phyloP scores from a whole-genome alignment of 2,329 filamentous ascomycete genomes.

The Penicillium freii region DNA sequence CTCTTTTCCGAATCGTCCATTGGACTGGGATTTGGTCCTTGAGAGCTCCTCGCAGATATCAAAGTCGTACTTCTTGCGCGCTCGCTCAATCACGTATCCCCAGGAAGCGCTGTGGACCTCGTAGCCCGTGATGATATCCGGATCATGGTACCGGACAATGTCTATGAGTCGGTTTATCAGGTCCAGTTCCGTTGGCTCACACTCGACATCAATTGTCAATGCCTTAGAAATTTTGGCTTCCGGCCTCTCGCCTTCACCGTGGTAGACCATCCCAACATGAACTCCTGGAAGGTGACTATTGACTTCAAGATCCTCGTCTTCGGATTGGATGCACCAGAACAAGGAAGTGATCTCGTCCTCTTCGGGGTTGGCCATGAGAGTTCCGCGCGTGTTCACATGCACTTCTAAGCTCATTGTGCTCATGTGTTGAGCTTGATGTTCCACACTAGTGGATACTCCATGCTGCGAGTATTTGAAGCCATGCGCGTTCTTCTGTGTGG shows the following conservation, averaged over 20 bases:
- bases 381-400: slow-evolving; percentile 82
- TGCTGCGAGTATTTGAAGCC: slow-evolving; percentile 85
- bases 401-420: slow-evolving; percentile 92
- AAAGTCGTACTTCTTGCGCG: slow-evolving; percentile 80
- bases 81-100: slow-evolving; percentile 93
- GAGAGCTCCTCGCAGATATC: slow-evolving; percentile 90
- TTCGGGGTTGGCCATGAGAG: slow-evolving; percentile 81
- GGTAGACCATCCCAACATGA: slow-evolving; percentile 68
- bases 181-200: slow-evolving; percentile 78
- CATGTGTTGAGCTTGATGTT: slow-evolving; percentile 90
- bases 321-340: slow-evolving; percentile 85
- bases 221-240: slow-evolving; percentile 62
- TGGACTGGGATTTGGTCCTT: slow-evolving; percentile 77
- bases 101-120: slow-evolving; percentile 92
- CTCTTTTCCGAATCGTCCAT: slow-evolving; percentile 81
- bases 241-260: slow-evolving; percentile 62
- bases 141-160: slow-evolving; percentile 78
- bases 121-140: slow-evolving; percentile 90
- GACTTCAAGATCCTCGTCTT: slow-evolving; percentile 58
- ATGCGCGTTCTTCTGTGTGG: slow-evolving; percentile 77
- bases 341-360: slow-evolving; percentile 84
- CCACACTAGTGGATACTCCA: slow-evolving; percentile 68
- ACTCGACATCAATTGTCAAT: slow-evolving; percentile 63
- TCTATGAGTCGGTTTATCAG: slow-evolving; percentile 82
- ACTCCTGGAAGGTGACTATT: slow-evolving; percentile 51